Percentiles rank a stretch among this genome's conserved stretches.
Conservation (phyloP, 2,329 filamentous ascomycete genomes). For the Lachnellula hyalina region DNA sequence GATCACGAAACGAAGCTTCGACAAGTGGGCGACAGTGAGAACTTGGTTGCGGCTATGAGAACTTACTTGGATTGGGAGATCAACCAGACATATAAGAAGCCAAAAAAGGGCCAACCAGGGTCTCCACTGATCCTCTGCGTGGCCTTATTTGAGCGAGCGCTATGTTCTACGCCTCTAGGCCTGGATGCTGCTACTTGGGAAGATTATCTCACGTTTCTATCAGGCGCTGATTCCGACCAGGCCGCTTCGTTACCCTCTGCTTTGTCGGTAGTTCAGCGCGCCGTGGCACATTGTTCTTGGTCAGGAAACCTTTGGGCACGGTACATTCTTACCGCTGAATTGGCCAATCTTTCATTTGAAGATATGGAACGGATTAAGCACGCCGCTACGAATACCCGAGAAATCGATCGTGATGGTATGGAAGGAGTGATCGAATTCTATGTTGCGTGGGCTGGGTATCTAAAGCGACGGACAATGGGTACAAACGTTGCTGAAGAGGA, state of each 20-base stretch:
- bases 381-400: conserved; percentile 77
- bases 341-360: conserved; percentile 67
- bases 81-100: conserved; percentile 51
- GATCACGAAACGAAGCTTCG: conserved; percentile 62
- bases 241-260: conserved; percentile 41
- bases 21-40: conserved; percentile 53
- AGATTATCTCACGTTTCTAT: conserved; percentile 51
- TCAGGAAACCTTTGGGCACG: conserved; percentile 87
- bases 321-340: conserved; percentile 79
- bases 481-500: conserved; percentile 73
- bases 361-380: conserved; percentile 90
- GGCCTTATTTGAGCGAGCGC: conserved; percentile 73
- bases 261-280: conserved; percentile 70
- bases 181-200: conserved; percentile 74
- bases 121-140: conserved; percentile 48
- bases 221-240: conserved; percentile 28
- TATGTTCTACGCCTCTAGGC: conserved; percentile 58
- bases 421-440: conserved; percentile 87
- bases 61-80: conserved; percentile 87
- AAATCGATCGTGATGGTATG: conserved; percentile 81
- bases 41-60: conserved; percentile 46
- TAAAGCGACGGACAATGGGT: conserved; percentile 79
- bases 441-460: conserved; percentile 88
- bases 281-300: conserved; percentile 88
- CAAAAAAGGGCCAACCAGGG: conserved; percentile 40